phyloP scores from a whole-genome alignment of 2,329 filamentous ascomycete species.

The Oidium heveae region DNA sequence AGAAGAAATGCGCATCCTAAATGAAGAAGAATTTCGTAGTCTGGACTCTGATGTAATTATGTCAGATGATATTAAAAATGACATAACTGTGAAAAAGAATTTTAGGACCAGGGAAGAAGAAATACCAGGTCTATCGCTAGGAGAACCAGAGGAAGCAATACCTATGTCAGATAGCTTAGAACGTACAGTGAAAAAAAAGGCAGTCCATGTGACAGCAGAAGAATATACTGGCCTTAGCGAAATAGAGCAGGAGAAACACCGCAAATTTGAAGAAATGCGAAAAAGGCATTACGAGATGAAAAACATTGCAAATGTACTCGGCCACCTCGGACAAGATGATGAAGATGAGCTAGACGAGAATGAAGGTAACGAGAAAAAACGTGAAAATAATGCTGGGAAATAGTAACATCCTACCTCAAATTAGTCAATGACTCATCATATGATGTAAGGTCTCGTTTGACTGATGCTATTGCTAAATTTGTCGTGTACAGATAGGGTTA shows the following conservation, averaged over 20 bases:
- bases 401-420: no score
- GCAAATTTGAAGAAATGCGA: conserved; percentile 67
- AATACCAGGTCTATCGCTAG: conserved; percentile 76
- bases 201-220: conserved; percentile 51
- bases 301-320: conserved; percentile 69
- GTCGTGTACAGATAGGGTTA: no score
- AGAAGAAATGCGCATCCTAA: conserved; percentile 33
- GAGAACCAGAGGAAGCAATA: conserved; percentile 63
- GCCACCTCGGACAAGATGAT: conserved; percentile 40
- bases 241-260: conserved; percentile 77
- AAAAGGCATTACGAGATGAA: conserved; percentile 99
- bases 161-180: conserved; percentile 23
- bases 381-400: no score
- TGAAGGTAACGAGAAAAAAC: background rate
- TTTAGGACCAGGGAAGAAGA: conserved; percentile 33
- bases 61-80: conserved; percentile 8
- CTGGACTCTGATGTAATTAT: conserved; percentile 1
- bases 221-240: conserved; percentile 29
- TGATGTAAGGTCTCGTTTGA: no score
- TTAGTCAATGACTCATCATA: no score
- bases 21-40: conserved; percentile 44
- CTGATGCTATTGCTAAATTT: no score
- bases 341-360: conserved; percentile 17
- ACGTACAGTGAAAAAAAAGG: conserved; percentile 24
- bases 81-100: background rate